phyloP scores from a whole-genome alignment of 208 protist species.

The Acanthamoeba rhysodes region DNA sequence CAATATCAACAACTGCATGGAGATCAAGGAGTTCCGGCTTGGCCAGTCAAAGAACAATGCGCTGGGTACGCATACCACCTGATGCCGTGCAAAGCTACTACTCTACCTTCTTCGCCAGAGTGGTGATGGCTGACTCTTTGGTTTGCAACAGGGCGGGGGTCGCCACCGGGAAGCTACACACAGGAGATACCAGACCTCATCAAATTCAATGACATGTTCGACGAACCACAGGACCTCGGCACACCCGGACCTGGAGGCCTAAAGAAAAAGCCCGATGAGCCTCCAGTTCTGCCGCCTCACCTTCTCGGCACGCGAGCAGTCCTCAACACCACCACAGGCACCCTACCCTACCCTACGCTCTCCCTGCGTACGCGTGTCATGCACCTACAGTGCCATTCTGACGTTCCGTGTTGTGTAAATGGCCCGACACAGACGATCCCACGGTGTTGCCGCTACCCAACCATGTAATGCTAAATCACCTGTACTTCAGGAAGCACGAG shows the following conservation, averaged over 20 bases:
- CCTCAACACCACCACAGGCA: conserved; percentile 66
- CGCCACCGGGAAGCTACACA: conserved; percentile 81
- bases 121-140: neutral
- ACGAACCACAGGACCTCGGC: conserved; percentile 39
- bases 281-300: conserved; percentile 79
- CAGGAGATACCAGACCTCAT: conserved; percentile 80
- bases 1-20: conserved; percentile 83
- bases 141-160: conserved; percentile 3
- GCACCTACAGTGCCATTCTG: no score
- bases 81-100: neutral
- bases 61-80: neutral
- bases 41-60: conserved; percentile 44
- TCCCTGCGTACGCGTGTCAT: conserved; percentile 59
- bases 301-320: conserved; percentile 66
- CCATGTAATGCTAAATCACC: conserved; percentile 90
- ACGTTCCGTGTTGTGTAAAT: neutral
- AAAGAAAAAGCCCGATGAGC: conserved; percentile 55
- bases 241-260: neutral
- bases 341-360: conserved; percentile 76
- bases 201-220: conserved; percentile 66
- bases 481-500: conserved; percentile 85
- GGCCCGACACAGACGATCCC: conserved; percentile 83
- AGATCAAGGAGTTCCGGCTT: conserved; percentile 78
- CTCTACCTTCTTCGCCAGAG: neutral
- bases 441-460: conserved; percentile 88